These are phyloP conservation scores for Berberis vulgaris DNA, from an alignment of 164 flowering plant species.

Conservation along the genomic window DNA sequence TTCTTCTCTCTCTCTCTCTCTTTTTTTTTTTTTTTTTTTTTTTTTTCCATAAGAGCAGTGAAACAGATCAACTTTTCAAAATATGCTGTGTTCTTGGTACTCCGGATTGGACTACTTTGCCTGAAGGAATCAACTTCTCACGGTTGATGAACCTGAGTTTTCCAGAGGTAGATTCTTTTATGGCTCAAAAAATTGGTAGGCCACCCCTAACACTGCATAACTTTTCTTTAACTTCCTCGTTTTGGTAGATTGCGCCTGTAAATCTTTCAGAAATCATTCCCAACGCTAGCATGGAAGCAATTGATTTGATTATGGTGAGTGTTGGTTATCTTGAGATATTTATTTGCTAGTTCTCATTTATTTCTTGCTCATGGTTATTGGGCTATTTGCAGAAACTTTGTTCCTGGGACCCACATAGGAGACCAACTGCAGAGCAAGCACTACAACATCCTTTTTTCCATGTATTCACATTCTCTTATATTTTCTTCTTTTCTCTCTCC, in stretches of 20 bases:
- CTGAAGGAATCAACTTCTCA: conserved; percentile 42
- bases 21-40: not conserved
- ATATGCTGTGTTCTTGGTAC: conserved; percentile 67
- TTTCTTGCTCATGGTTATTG: not conserved
- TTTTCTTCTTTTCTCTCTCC: not conserved
- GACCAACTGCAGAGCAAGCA: conserved; percentile 78
- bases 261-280: conserved; percentile 61
- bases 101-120: conserved; percentile 55
- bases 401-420: conserved; percentile 70
- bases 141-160: conserved; percentile 26
- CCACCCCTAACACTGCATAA: not conserved
- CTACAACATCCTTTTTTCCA: conserved; percentile 77
- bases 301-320: conserved; percentile 66
- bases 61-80: conserved; percentile 72
- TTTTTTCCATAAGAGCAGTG: conserved; percentile 35
- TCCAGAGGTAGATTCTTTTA: conserved; percentile 27
- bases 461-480: conserved; percentile 22
- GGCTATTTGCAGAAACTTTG: conserved; percentile 40
- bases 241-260: conserved; percentile 39
- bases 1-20: too few relatives aligned
- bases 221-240: conserved; percentile 1
- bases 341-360: not conserved
- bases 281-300: conserved; percentile 68
- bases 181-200: not conserved
- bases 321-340: not conserved